Evolutionary conservation across 495 filamentous ascomycete genomes (phyloP).

Genomic region (Oidiodendron maius): DNA sequence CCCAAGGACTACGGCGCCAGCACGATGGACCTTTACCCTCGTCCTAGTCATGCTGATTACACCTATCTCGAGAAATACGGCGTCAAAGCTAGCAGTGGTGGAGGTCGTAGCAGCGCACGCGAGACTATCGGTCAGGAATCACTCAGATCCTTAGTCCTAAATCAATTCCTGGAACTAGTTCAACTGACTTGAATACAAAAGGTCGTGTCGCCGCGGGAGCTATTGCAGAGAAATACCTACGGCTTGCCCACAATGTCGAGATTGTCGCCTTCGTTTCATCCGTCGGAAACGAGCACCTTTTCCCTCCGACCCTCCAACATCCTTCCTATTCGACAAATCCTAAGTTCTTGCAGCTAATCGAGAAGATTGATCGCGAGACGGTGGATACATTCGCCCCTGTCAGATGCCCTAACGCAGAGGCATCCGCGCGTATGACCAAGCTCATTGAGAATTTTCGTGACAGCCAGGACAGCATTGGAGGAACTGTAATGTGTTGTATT

Average conservation of each 20-base stretch:
- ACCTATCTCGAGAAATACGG: slow-evolving; percentile 98
- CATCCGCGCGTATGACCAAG: slow-evolving; percentile 67
- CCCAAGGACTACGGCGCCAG: slow-evolving; percentile 89
- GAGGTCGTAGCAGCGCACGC: slow-evolving; percentile 84
- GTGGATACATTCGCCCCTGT: slow-evolving; percentile 83
- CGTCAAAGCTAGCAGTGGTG: slow-evolving; percentile 87
- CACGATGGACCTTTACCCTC: slow-evolving; percentile 88
- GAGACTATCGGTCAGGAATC: too few species aligned
- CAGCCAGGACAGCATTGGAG: slow-evolving; percentile 85
- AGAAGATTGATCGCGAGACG: slow-evolving; percentile 65
- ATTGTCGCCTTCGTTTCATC: slow-evolving; percentile 89
- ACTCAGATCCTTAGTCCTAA: too few species aligned
- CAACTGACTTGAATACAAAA: too few species aligned
- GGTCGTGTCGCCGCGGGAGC: slow-evolving; percentile 89
- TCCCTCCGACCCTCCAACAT: slow-evolving; percentile 70
- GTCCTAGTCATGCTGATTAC: slow-evolving; percentile 92
- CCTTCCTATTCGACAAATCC: slow-evolving; percentile 76
- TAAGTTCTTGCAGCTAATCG: slow-evolving; percentile 69
- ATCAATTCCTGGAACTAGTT: too few species aligned
- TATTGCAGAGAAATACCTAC: slow-evolving; percentile 90
- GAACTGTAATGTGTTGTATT: slow-evolving; percentile 94
- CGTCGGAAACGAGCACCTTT: slow-evolving; percentile 77
- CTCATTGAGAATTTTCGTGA: slow-evolving; percentile 77
- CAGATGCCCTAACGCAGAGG: slow-evolving; percentile 70
- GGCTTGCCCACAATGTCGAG: slow-evolving; percentile 73